Evolutionary conservation across 129 eudicot species (phyloP), one percentile per base, ranked within the genome.

Genomic region (Pulicaria dysenterica): DNA sequence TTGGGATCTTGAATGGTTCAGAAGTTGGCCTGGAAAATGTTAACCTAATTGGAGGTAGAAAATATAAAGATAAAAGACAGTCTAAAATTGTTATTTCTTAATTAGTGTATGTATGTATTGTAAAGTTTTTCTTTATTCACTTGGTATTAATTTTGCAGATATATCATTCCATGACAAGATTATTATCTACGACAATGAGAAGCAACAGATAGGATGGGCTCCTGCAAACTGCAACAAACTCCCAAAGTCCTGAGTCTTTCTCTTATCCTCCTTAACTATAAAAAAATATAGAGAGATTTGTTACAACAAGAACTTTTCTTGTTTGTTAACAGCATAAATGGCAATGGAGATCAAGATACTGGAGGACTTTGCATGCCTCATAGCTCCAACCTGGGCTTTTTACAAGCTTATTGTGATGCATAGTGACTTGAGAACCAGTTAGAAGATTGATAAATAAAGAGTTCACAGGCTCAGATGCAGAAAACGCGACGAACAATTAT

Each of bases 131-230:
- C 12, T 64, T 24, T 19, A 47, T 57, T 58, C 39, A 17, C 41
- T 73, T 44, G 34, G 36, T 16, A 41, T 77, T 24, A 24, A 0
- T 24, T 24, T 51, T 79, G 70, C 94, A 92, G 98, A 92, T 79
- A 82, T 92, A 40, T 92, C 96, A 39, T 43, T 89, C 77, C 98
- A 83, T 75, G 96, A 92, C 80, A 92, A 89, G 78, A 74, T 87
- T 67, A 83, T 92, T 69, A 75, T 92, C 59, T 92, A 89, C 58
- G 96, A 92, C 76, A 89, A 89, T 8, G 98, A 89, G 76, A 83
- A 78, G 44, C 83, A 81, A 61, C 90, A 36, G 74, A 83, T 92
- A 19, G 96, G 96, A 70, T 92, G 96, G 96, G 84, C 74, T 57
- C 73, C 88, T 53, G 87, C 87, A 44, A 83, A 83, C 80, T 92